Conservation (phyloP, 2,329 filamentous ascomycete genomes). For the Didymosphaeria variabile region DNA sequence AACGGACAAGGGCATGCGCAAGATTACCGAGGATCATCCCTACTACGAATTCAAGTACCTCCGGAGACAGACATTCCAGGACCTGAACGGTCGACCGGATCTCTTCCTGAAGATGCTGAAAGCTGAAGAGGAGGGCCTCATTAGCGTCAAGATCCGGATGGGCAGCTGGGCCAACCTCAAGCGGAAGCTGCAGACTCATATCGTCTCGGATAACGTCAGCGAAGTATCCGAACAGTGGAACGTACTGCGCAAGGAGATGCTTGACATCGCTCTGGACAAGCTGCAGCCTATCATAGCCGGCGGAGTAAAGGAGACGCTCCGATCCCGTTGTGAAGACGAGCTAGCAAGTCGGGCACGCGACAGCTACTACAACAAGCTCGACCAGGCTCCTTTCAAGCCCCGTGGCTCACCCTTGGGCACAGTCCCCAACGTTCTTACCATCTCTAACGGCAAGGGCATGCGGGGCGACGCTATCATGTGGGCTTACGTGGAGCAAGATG, state of each 20-base stretch:
- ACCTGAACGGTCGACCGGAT: slow-evolving; percentile 84
- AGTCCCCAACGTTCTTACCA: slow-evolving; percentile 81
- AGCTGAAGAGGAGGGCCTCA: slow-evolving; percentile 90
- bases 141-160: slow-evolving; percentile 84
- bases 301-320: slow-evolving; percentile 92
- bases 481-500: slow-evolving; percentile 94
- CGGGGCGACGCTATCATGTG: slow-evolving; percentile 84
- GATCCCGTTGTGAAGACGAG: slow-evolving; percentile 92
- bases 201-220: slow-evolving; percentile 94
- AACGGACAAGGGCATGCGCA: slow-evolving; percentile 91
- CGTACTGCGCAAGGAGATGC: slow-evolving; percentile 80
- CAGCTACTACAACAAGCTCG: slow-evolving; percentile 86
- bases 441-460: slow-evolving; percentile 86
- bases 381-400: slow-evolving; percentile 95
- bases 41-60: slow-evolving; percentile 99
- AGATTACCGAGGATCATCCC: slow-evolving; percentile 93
- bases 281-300: slow-evolving; percentile 86
- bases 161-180: slow-evolving; percentile 80
- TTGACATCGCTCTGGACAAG: slow-evolving; percentile 82
- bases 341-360: slow-evolving; percentile 89
- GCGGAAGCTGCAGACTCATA: slow-evolving; percentile 79
- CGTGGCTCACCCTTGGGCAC: slow-evolving; percentile 92
- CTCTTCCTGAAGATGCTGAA: slow-evolving; percentile 97
- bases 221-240: slow-evolving; percentile 97
- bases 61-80: slow-evolving; percentile 83